These are phyloP conservation scores for Penicillium parvum DNA, from an alignment of 495 filamentous ascomycete genomes.

Conservation along the genomic window DNA sequence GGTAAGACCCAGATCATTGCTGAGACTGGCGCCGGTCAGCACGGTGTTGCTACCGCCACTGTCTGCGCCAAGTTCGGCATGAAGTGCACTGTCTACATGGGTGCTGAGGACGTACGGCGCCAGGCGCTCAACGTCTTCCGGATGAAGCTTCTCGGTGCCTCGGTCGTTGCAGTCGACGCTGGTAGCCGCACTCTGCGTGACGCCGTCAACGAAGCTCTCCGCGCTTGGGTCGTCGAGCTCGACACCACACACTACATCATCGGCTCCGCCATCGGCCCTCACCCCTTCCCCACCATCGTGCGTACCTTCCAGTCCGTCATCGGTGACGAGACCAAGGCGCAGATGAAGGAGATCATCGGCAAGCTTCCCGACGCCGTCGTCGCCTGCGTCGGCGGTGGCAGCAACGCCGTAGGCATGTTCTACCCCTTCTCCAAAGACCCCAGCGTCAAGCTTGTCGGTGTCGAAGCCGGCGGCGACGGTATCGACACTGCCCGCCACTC, in stretches of 20 bases:
- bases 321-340: slow-evolving; percentile 85
- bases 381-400: slow-evolving; percentile 92
- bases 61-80: slow-evolving; percentile 95
- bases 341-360: slow-evolving; percentile 73
- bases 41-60: slow-evolving; percentile 93
- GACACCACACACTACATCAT: slow-evolving; percentile 97
- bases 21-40: slow-evolving; percentile 95
- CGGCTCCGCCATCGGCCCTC: slow-evolving; percentile 90
- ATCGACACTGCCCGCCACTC: slow-evolving; percentile 83
- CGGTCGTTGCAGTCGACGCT: slow-evolving; percentile 83
- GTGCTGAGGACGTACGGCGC: slow-evolving; percentile 89
- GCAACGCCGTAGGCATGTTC: slow-evolving; percentile 92
- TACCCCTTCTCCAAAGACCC: slow-evolving; percentile 87
- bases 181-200: slow-evolving; percentile 83
- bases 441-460: slow-evolving; percentile 81
- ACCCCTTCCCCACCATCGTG: slow-evolving; percentile 95
- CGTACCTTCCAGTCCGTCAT: slow-evolving; percentile 95
- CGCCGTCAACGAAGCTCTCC: slow-evolving; percentile 90
- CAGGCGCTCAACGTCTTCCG: slow-evolving; percentile 95
- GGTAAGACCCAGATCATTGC: slow-evolving; percentile 95
- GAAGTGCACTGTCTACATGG: slow-evolving; percentile 96
- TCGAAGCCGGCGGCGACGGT: slow-evolving; percentile 96
- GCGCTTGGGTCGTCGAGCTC: slow-evolving; percentile 83
- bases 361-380: slow-evolving; percentile 95
- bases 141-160: slow-evolving; percentile 87